Evolutionary conservation across 805 yeast genomes (phyloP).

Genomic region (Yamadazyma paraphyllophila): DNA sequence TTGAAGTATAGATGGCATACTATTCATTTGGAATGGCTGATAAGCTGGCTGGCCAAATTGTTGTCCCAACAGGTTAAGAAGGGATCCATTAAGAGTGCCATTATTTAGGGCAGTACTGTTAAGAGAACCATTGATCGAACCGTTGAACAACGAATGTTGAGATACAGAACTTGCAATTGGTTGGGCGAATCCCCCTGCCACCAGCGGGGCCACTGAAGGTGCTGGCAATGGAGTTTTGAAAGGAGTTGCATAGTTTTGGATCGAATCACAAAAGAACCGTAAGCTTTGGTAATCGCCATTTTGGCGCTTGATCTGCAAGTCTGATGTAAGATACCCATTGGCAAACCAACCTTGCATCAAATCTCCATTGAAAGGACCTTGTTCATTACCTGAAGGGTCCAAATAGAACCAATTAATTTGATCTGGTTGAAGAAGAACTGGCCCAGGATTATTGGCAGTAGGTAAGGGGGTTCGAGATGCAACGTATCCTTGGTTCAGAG

Average conservation of each 20-base stretch:
- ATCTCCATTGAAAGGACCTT: constrained; percentile 77
- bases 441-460: neutral
- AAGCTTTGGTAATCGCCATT: constrained; percentile 56
- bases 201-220: neutral
- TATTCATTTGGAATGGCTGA: constrained; percentile 14
- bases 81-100: constrained; percentile 1
- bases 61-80: constrained; percentile 6
- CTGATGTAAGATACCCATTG: constrained; percentile 55
- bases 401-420: constrained; percentile 66
- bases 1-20: constrained; percentile 34
- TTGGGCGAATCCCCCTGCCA: neutral
- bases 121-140: neutral
- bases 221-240: constrained; percentile 58
- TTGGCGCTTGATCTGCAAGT: constrained; percentile 56
- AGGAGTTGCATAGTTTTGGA: constrained; percentile 55
- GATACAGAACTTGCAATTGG: neutral
- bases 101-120: neutral
- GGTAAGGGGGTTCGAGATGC: neutral
- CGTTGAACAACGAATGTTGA: neutral
- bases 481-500: neutral
- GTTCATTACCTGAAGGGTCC: constrained; percentile 67
- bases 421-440: constrained; percentile 1
- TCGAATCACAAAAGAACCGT: constrained; percentile 47
- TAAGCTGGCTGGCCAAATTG: constrained; percentile 7
- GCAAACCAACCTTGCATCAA: constrained; percentile 79